These are phyloP conservation scores for Globisporangium heterothallicum DNA, from an alignment of 352 stramenopile genomes.

Conservation along the genomic window DNA sequence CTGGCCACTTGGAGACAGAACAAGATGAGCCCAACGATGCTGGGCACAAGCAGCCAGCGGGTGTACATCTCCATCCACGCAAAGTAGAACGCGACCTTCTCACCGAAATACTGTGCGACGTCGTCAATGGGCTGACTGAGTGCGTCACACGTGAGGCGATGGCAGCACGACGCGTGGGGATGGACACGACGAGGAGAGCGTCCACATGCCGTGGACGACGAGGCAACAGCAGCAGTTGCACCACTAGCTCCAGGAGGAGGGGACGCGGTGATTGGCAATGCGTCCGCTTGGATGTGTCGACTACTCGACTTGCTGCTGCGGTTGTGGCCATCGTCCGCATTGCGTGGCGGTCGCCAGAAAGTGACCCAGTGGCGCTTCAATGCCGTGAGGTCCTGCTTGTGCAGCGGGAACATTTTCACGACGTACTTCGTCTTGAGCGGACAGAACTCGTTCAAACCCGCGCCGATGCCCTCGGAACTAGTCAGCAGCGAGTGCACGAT, in stretches of 20 bases:
- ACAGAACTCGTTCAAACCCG: conserved; percentile 70
- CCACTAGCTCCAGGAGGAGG: too few species aligned
- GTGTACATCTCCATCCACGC: conserved; percentile 91
- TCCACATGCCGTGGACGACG: too few species aligned
- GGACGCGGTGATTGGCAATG: too few species aligned
- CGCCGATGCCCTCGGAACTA: conserved; percentile 20
- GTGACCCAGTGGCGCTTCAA: conserved; percentile 75
- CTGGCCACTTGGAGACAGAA: conserved; percentile 62
- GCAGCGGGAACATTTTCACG: conserved; percentile 82
- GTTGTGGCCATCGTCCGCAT: background rate
- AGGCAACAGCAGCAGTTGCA: too few species aligned
- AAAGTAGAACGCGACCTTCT: conserved; percentile 91
- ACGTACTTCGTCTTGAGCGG: conserved; percentile 61
- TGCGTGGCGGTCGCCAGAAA: conserved; percentile 46
- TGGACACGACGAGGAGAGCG: too few species aligned
- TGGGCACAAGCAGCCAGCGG: conserved; percentile 80
- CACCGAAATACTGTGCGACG: conserved; percentile 89
- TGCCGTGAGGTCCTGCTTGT: conserved; percentile 70
- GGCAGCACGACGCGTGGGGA: conserved; percentile 3
- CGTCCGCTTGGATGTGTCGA: too few species aligned
- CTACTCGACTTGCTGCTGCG: background rate
- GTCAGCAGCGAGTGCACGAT: conserved; percentile 72
- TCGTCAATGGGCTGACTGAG: conserved; percentile 80
- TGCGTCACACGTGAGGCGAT: conserved; percentile 9
- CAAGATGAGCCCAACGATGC: conserved; percentile 59